Conservation (phyloP, 352 stramenopile species). For the Globisporangium parvum region DNA sequence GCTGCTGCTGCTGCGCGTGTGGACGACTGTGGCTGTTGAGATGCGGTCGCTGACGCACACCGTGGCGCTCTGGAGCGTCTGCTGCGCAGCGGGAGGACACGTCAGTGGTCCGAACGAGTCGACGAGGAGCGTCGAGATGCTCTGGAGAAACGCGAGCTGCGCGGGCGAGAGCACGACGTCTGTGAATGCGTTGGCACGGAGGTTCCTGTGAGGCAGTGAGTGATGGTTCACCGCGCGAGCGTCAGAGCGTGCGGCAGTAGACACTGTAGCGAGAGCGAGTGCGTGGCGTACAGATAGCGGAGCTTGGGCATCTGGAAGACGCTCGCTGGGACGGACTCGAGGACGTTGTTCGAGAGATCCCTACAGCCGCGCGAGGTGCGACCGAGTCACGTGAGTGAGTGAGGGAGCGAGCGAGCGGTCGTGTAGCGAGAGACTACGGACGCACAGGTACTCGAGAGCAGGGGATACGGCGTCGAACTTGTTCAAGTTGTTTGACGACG, state of each 20-base stretch:
- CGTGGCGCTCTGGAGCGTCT: background rate
- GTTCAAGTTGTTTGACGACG: conserved; percentile 14
- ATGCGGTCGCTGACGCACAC: conserved; percentile 4
- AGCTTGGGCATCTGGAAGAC: conserved; percentile 12
- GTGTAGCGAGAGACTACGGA: background rate
- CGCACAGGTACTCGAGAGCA: conserved; percentile 12
- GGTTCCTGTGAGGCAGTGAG: conserved; percentile 2
- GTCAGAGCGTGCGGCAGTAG: too few relatives aligned
- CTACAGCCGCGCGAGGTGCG: background rate
- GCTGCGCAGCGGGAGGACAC: conserved; percentile 1
- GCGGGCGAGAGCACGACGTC: background rate
- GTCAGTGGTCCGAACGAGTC: conserved; percentile 6
- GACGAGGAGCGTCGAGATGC: conserved; percentile 6
- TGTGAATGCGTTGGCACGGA: conserved; percentile 10
- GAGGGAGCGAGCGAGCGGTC: too few relatives aligned
- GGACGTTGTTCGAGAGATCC: conserved; percentile 14
- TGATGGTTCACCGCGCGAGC: too few relatives aligned
- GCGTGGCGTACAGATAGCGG: conserved; percentile 7
- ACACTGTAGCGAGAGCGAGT: too few relatives aligned
- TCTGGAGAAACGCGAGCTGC: conserved; percentile 8
- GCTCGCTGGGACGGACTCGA: conserved; percentile 5
- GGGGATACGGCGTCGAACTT: conserved; percentile 7
- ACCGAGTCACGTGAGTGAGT: too few relatives aligned
- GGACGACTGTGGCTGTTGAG: background rate
- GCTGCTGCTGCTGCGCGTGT: background rate